phyloP scores from a whole-genome alignment of 2,329 filamentous ascomycete genomes.

The Verticillium klebahnii region DNA sequence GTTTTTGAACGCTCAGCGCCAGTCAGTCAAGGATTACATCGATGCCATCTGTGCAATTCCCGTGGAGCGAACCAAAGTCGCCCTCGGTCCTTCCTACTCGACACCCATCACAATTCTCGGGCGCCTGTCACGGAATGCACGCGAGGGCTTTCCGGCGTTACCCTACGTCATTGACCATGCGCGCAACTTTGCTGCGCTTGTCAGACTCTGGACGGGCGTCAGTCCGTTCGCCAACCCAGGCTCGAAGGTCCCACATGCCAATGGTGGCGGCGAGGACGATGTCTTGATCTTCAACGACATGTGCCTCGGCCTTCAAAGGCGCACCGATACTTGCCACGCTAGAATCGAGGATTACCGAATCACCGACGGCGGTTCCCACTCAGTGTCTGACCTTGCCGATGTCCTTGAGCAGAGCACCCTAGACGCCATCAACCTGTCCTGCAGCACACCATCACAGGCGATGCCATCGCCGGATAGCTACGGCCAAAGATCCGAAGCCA shows the following conservation, averaged over 20 bases:
- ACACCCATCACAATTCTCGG: slow-evolving; percentile 88
- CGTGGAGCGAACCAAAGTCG: slow-evolving; percentile 58
- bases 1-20: slow-evolving; percentile 71
- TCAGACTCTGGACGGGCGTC: slow-evolving; percentile 72
- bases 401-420: slow-evolving; percentile 38
- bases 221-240: slow-evolving; percentile 25
- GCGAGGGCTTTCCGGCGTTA: slow-evolving; percentile 88
- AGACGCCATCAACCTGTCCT: slow-evolving; percentile 30
- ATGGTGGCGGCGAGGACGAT: slow-evolving; percentile 35
- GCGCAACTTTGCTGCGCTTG: slow-evolving; percentile 76
- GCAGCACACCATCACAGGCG: slow-evolving; percentile 20
- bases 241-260: background rate
- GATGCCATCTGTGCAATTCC: slow-evolving; percentile 83
- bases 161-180: slow-evolving; percentile 91
- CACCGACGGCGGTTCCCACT: slow-evolving; percentile 24
- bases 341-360: slow-evolving; percentile 41
- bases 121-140: slow-evolving; percentile 71
- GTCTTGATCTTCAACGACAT: slow-evolving; percentile 47
- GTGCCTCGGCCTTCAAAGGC: slow-evolving; percentile 45
- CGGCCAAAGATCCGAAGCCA: background rate
- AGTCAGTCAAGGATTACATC: slow-evolving; percentile 81
- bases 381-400: slow-evolving; percentile 38
- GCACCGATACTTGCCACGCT: slow-evolving; percentile 46
- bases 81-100: slow-evolving; percentile 67
- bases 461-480: slow-evolving; percentile 1